Base-by-base conservation (phyloP, 2,329 filamentous ascomycete species). In the Oidium heveae region DNA sequence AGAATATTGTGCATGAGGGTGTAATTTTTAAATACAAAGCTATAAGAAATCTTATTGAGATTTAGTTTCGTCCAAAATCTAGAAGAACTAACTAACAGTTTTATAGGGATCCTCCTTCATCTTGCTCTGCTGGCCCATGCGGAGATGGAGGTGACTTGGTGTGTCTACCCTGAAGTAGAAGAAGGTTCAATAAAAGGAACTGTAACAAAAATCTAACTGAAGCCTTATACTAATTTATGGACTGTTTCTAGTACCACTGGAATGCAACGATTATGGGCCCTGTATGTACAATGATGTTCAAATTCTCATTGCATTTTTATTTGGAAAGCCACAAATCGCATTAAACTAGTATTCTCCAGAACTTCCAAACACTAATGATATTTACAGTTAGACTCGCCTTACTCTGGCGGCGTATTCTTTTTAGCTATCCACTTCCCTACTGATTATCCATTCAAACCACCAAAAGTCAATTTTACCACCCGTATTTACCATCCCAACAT, bases 261-360 rank as follows among this genome's bases (percentile, higher is more conserved):
- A 91, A 98, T 82, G 91, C 91, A 66, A 98, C 91, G 54, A 98
- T 98, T 69, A 98, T 98, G 91, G 91, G 91, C 71, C 91, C 91
- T 69, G 86, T 94, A 80, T 80, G 86, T 80, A 56, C 57, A 28
- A 28, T 6, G 6, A 28, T 28, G 24, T 28, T 6, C 24, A 6
- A 28, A 55, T 54, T 63, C 56, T 58, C 53, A 20, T 54, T 53
- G 34, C 52, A 47, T n/a, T n/a, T 33, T 55, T 39, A n/a, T 53
- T 52, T 54, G 46, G 58, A 50, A 54, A 20, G 18, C 43, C 12
- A 57, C 57, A 52, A 55, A 34, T 28, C 56, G 39, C 55, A 50
- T 37, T 51, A 52, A 51, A 13, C 55, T 51, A 28, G 24, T n/a
- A n/a, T n/a, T n/a, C n/a, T n/a, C n/a, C n/a, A n/a, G 24, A 37